Conservation (phyloP, 1,284 basidiomycete species). For the Butyriboletus regius region DNA sequence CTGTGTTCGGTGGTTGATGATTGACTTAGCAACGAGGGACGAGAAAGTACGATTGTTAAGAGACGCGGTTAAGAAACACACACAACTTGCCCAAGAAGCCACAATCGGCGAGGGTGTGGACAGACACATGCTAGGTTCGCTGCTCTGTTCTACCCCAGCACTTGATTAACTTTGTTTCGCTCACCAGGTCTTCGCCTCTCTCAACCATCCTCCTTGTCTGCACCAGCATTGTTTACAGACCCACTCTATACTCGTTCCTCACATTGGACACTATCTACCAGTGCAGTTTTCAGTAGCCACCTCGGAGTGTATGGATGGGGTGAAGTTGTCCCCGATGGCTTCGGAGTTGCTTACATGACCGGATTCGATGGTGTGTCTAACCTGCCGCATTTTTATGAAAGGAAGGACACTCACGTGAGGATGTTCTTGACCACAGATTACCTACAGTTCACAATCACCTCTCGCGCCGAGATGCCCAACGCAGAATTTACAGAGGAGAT, state of each 20-base stretch:
- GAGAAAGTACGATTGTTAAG: constrained; percentile 55
- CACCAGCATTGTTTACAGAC: constrained; percentile 66
- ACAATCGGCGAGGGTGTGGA: constrained; percentile 73
- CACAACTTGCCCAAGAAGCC: constrained; percentile 62
- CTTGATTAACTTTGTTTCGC: neutral
- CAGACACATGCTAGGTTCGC: constrained; percentile 71
- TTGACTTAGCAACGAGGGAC: constrained; percentile 29
- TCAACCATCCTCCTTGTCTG: constrained; percentile 52
- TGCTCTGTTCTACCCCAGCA: neutral
- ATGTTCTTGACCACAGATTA: constrained; percentile 42
- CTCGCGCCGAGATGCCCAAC: constrained; percentile 69
- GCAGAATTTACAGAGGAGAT: constrained; percentile 60
- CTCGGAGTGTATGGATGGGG: constrained; percentile 82
- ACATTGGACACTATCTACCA: constrained; percentile 76
- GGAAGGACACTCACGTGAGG: neutral
- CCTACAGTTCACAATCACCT: constrained; percentile 76
- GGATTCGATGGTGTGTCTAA: constrained; percentile 53
- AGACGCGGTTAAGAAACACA: constrained; percentile 64
- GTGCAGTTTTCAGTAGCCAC: constrained; percentile 75
- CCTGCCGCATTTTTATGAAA: neutral
- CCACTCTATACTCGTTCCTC: constrained; percentile 60
- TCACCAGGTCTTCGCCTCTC: constrained; percentile 59
- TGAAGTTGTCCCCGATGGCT: constrained; percentile 75
- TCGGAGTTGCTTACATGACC: constrained; percentile 72
- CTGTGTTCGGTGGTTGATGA: neutral